Evolutionary conservation across 371 early-diverging fungal species (phyloP), one percentile per base, ranked within the genome.

Genomic region (Mucor indicus): DNA sequence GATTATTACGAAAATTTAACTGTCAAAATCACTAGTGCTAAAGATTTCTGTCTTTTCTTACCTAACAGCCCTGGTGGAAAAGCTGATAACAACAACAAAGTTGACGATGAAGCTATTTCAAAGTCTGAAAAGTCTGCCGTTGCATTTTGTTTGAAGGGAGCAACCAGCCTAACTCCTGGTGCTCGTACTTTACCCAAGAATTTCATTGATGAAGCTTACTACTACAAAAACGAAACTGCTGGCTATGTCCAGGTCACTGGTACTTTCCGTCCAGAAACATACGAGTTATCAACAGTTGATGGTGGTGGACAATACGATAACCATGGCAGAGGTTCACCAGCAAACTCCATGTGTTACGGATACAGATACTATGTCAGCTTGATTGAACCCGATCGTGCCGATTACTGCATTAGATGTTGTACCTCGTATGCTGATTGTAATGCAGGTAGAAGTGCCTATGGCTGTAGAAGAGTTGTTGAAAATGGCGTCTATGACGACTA

Each of bases 261-360:
- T 15, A 37, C n/a, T 3, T 57, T 74, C 12, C 42, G 66, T 22
- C 64, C 59, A 24, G 35, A 46, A 25, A 41, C 53, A 16, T 75
- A 68, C 44, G 51, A 52, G 11, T 44, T 75, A 20, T 59, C 60
- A 12, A 1, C 38, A 2, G 47, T 40, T 2, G 71, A 75, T 17
- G 52, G 51, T 11, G 71, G 72, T 22, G 75, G 71, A 55, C 75
- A 74, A 46, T 70, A 74, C 20, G 66, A 66, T 33, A 57, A 64
- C 51, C 65, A 64, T 23, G 65, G 65, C 23, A 38, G 22, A 5
- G 61, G 65, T 11, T 56, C 57, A 25, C 65, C 65, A 38, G 43
- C 53, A 10, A 33, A 40, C 19, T 60, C 60, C 29, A 53, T 54
- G 40, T 64, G 65, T 44, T 49, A 38, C 15, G 65, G 65, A 13